A percentile compares a stretch with the other conserved stretches of the same genome.
phyloP scores from a whole-genome alignment of 345 rosid genomes.

The Moricandia moricandioides region DNA sequence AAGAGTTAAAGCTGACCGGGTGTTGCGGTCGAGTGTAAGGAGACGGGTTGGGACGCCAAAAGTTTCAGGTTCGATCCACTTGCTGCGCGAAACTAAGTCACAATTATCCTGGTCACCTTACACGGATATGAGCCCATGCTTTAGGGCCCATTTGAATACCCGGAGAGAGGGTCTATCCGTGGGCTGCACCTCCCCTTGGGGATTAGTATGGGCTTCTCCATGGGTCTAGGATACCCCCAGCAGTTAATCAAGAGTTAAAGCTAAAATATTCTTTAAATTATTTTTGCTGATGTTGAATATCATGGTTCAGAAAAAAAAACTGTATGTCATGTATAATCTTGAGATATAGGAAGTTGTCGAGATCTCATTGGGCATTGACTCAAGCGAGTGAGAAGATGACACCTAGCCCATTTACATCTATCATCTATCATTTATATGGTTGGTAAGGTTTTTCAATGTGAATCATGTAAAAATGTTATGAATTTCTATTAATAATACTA shows the following conservation, averaged over 20 bases:
- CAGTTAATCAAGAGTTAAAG: not conserved
- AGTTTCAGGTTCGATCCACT: no score
- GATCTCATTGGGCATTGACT: constrained; percentile 18
- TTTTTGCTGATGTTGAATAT: constrained; percentile 20
- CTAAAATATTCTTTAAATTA: constrained; percentile 7
- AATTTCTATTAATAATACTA: no score
- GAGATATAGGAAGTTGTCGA: constrained; percentile 23
- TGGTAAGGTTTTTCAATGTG: not conserved
- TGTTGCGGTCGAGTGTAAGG: no score
- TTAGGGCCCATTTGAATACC: no score
- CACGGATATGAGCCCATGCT: no score
- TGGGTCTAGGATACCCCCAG: no score
- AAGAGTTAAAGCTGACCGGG: not conserved
- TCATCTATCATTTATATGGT: constrained; percentile 18
- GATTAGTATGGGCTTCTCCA: no score
- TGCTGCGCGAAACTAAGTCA: no score
- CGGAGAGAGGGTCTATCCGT: no score
- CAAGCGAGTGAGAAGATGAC: constrained; percentile 13
- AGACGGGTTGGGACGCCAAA: no score
- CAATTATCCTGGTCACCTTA: no score
- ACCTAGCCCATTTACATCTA: constrained; percentile 22
- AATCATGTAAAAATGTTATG: constrained; percentile 16
- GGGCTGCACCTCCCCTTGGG: no score
- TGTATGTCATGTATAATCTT: constrained; percentile 14
- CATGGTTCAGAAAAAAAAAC: constrained; percentile 20